Conservation (phyloP, 495 filamentous ascomycete genomes). For the Xylaria acuta region DNA sequence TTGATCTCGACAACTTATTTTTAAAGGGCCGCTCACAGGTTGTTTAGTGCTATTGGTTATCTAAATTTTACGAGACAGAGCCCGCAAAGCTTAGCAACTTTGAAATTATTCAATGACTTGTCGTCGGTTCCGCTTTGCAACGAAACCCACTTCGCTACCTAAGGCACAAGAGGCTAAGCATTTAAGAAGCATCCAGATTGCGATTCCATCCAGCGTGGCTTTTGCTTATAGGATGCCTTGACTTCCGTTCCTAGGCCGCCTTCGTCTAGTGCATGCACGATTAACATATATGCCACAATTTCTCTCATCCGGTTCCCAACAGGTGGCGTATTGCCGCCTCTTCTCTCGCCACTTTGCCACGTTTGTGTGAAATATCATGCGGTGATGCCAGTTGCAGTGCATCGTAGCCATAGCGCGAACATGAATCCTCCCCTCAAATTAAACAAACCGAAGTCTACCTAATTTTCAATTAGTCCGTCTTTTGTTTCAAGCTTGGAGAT, state of each 20-base stretch:
- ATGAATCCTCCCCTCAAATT: neutral
- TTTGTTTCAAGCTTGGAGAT: neutral
- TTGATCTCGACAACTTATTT: no score
- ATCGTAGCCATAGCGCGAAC: neutral
- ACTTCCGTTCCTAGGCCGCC: neutral
- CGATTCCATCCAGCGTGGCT: neutral
- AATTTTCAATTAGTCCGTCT: neutral
- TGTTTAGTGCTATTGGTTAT: no score
- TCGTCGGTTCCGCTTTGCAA: neutral
- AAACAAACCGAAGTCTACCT: neutral
- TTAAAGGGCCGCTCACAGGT: no score
- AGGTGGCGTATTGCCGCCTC: neutral
- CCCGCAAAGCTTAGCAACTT: neutral
- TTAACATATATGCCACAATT: neutral
- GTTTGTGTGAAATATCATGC: neutral
- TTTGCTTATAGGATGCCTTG: neutral
- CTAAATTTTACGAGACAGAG: neutral
- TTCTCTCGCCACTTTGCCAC: slow-evolving; percentile 1
- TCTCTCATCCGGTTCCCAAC: neutral
- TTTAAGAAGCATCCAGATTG: neutral
- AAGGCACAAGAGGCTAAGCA: no score
- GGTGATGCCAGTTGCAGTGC: neutral
- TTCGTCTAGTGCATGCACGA: neutral
- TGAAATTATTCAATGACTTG: neutral
- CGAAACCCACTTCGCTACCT: neutral